Conservation (phyloP, 1,284 basidiomycete genomes). For the Agaricales sp. region DNA sequence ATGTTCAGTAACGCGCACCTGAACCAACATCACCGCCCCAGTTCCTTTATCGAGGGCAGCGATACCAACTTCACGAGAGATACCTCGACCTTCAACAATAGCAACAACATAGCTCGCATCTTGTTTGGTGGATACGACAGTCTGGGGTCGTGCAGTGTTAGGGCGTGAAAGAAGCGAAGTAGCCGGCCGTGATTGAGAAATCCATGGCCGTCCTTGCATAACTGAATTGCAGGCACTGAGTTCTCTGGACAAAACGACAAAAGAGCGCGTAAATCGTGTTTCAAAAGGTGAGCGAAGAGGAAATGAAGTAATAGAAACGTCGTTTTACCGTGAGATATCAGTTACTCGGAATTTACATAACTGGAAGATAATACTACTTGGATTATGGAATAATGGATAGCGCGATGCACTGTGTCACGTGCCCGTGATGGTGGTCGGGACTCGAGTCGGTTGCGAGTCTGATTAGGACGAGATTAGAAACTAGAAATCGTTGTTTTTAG, state of each 20-base stretch:
- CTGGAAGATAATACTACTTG: no score
- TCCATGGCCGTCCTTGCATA: slow-evolving; percentile 15
- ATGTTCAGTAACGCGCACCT: slow-evolving; percentile 30
- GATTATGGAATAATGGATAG: no score
- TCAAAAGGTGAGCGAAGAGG: no score
- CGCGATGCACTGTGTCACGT: no score
- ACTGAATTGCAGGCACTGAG: background rate
- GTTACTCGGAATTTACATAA: no score
- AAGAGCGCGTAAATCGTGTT: background rate
- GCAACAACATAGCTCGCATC: slow-evolving; percentile 57
- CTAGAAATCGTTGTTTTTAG: no score
- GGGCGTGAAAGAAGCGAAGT: slow-evolving; percentile 33
- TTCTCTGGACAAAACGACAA: background rate
- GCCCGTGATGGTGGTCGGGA: no score
- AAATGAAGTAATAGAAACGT: no score
- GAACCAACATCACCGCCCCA: slow-evolving; percentile 62
- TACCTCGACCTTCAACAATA: slow-evolving; percentile 63
- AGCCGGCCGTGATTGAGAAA: slow-evolving; percentile 20
- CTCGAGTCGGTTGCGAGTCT: no score
- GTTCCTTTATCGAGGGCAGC: slow-evolving; percentile 78
- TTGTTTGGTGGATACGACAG: slow-evolving; percentile 43
- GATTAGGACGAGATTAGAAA: no score
- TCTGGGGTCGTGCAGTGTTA: slow-evolving; percentile 47
- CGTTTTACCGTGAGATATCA: no score
- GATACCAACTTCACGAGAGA: slow-evolving; percentile 76